These are phyloP conservation scores for Botrytis galanthina DNA, from an alignment of 2,329 filamentous ascomycete species.

Conservation along the genomic window DNA sequence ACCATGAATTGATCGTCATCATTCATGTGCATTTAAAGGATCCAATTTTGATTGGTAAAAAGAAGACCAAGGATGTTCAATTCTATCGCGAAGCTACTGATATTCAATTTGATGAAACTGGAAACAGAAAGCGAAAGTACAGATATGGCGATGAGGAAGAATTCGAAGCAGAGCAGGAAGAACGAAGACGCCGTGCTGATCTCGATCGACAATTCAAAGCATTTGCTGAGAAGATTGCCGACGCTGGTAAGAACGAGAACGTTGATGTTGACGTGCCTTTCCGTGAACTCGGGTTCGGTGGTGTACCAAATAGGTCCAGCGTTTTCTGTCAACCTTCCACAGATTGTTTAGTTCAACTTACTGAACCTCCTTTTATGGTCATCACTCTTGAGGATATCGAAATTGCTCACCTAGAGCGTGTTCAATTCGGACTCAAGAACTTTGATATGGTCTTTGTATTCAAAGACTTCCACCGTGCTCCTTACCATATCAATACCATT, in stretches of 20 bases:
- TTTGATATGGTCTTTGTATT: constrained; percentile 98
- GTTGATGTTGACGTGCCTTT: constrained; percentile 96
- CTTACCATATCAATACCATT: constrained; percentile 96
- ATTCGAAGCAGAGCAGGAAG: constrained; percentile 97
- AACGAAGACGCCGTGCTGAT: constrained; percentile 83
- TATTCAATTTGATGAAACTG: constrained; percentile 98
- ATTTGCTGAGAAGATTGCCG: constrained; percentile 96
- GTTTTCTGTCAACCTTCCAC: constrained; percentile 95
- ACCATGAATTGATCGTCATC: constrained; percentile 94
- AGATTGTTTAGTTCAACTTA: constrained; percentile 94
- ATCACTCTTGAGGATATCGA: constrained; percentile 95
- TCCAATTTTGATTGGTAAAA: constrained; percentile 94
- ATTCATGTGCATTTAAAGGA: constrained; percentile 98
- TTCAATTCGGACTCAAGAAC: constrained; percentile 96
- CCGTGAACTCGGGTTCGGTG: constrained; percentile 92
- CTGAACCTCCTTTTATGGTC: constrained; percentile 95
- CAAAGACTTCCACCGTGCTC: constrained; percentile 90
- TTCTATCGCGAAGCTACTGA: constrained; percentile 98
- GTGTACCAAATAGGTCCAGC: constrained; percentile 92
- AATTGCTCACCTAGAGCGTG: constrained; percentile 91
- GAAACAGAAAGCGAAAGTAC: constrained; percentile 96
- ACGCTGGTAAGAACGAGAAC: constrained; percentile 86
- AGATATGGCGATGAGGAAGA: constrained; percentile 97
- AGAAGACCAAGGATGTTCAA: constrained; percentile 98
- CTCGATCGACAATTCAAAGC: constrained; percentile 94